phyloP scores from a whole-genome alignment of 2,329 filamentous ascomycete genomes.

The Microcyclospora pomicola region DNA sequence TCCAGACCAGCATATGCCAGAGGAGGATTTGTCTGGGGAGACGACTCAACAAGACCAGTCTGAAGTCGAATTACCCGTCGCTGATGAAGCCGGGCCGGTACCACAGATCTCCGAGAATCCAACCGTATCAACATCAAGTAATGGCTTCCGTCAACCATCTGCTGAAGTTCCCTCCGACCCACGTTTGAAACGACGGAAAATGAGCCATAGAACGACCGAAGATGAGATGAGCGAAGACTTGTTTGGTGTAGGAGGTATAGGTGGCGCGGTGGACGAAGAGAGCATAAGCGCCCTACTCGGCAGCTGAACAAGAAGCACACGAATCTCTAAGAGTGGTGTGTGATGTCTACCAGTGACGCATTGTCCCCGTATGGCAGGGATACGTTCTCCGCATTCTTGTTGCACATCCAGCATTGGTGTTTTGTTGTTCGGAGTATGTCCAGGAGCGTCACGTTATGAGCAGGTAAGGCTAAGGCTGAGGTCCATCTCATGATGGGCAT shows the following conservation, averaged over 20 bases:
- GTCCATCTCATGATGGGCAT: no score
- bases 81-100: slow-evolving; percentile 12
- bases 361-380: no score
- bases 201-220: slow-evolving; percentile 14
- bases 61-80: slow-evolving; percentile 18
- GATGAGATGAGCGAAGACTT: slow-evolving; percentile 19
- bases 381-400: no score
- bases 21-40: slow-evolving; percentile 26
- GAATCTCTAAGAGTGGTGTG: no score
- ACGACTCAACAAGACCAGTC: slow-evolving; percentile 20
- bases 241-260: slow-evolving; percentile 11
- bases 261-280: slow-evolving; percentile 20
- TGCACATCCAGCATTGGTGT: no score
- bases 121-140: neutral
- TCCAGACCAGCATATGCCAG: neutral
- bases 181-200: slow-evolving; percentile 23
- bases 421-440: no score
- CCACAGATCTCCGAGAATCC: slow-evolving; percentile 4
- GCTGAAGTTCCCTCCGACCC: slow-evolving; percentile 18
- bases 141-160: slow-evolving; percentile 13
- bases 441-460: no score
- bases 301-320: no score
- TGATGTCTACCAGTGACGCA: no score
- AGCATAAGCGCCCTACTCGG: slow-evolving; percentile 20
- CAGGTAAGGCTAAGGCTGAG: no score